These are phyloP conservation scores for Leccinum rimulosum DNA, from an alignment of 768 basidiomycete species.

Conservation along the genomic window DNA sequence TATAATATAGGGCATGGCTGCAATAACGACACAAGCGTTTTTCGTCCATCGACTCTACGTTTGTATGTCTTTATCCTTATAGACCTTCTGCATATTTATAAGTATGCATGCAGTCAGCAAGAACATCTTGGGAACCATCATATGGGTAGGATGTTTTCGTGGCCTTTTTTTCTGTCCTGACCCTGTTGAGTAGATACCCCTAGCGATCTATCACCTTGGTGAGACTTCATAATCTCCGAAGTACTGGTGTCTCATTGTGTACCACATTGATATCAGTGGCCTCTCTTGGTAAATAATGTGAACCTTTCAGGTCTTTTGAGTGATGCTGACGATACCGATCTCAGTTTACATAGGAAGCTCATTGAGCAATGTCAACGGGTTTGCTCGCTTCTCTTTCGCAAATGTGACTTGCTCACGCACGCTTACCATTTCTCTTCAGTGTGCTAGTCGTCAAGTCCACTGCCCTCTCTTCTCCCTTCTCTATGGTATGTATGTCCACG, in stretches of 20 bases:
- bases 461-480: neutral
- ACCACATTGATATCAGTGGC: neutral
- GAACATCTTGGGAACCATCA: neutral
- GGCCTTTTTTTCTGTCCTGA: neutral
- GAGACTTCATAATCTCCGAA: neutral
- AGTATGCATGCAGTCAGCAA: neutral
- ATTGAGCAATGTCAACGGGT: neutral
- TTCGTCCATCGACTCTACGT: slow-evolving; percentile 2
- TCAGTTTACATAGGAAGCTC: neutral
- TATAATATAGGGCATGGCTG: neutral
- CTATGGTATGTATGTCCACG: neutral
- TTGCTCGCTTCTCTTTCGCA: neutral
- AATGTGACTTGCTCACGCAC: neutral
- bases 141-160: neutral
- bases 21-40: neutral
- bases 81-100: neutral
- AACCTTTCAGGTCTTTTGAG: too few relatives aligned
- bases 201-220: slow-evolving; percentile 3
- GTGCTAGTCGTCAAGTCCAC: neutral
- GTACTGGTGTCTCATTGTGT: neutral
- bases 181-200: neutral
- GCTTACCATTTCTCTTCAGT: neutral
- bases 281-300: neutral
- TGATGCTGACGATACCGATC: neutral
- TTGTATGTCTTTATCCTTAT: neutral